These are phyloP conservation scores for Heliamphora pulchella DNA, from an alignment of 179 eudicot genomes.

Conservation along the genomic window DNA sequence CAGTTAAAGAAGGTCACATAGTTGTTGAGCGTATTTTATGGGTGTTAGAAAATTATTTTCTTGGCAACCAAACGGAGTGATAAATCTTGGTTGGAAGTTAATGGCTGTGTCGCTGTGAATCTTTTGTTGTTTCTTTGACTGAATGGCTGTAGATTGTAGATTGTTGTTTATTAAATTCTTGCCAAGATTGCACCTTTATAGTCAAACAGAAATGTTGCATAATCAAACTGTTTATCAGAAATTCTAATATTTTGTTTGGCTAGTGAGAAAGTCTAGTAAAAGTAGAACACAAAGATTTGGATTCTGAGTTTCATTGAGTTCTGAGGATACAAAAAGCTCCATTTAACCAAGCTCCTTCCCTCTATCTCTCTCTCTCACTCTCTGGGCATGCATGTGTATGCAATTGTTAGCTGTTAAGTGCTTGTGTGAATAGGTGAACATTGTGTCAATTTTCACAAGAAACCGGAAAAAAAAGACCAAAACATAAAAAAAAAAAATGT, in stretches of 20 bases:
- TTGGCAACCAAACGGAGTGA: not conserved
- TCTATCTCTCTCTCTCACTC: too few relatives aligned
- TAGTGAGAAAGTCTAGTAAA: conserved; percentile 5
- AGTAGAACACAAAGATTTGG: not conserved
- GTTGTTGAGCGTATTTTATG: not conserved
- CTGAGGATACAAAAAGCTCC: too few relatives aligned
- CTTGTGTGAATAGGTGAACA: too few relatives aligned
- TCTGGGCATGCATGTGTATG: too few relatives aligned
- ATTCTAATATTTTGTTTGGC: not conserved
- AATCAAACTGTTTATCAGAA: not conserved
- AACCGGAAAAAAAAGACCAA: too few relatives aligned
- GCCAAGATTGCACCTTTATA: not conserved
- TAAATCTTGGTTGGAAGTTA: not conserved
- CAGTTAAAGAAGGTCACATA: not conserved
- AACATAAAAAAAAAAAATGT: too few relatives aligned
- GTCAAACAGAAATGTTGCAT: not conserved
- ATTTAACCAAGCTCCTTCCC: too few relatives aligned
- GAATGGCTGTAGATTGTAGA: not conserved
- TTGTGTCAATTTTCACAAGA: too few relatives aligned
- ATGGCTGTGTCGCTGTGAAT: not conserved
- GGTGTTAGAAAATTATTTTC: not conserved
- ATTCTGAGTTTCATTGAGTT: not conserved
- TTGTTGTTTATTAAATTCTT: not conserved
- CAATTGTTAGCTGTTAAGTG: too few relatives aligned
- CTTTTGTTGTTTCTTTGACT: not conserved